These are phyloP conservation scores for Calonectria leucothoes DNA, from an alignment of 2,329 filamentous ascomycete species.

Conservation along the genomic window DNA sequence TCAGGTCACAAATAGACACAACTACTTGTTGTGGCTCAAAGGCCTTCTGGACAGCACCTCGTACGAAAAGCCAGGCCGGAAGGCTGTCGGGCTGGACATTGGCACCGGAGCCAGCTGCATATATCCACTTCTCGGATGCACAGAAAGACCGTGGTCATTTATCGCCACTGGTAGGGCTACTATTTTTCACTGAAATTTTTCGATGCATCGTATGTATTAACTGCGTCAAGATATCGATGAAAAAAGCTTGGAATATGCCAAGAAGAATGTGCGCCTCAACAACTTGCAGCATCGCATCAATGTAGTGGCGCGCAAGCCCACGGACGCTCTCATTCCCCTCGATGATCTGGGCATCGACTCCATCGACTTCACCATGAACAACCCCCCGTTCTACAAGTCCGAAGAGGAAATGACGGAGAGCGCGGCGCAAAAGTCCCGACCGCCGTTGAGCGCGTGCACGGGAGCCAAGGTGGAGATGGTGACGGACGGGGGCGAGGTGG, in stretches of 20 bases:
- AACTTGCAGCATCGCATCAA: conserved; percentile 71
- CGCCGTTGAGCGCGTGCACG: conserved; percentile 79
- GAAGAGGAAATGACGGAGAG: conserved; percentile 74
- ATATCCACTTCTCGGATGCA: conserved; percentile 85
- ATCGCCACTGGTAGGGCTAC: conserved; percentile 65
- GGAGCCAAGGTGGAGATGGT: conserved; percentile 90
- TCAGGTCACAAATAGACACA: conserved; percentile 77
- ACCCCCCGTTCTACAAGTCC: conserved; percentile 93
- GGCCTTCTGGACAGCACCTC: conserved; percentile 79
- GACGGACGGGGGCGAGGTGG: conserved; percentile 79
- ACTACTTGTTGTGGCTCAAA: conserved; percentile 93
- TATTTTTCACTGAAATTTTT: neutral
- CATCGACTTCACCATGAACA: conserved; percentile 90
- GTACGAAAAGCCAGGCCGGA: conserved; percentile 59
- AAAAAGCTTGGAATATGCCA: conserved; percentile 74
- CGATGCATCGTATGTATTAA: neutral
- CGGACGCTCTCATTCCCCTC: conserved; percentile 72
- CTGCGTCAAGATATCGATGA: conserved; percentile 74
- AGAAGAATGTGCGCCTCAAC: conserved; percentile 76
- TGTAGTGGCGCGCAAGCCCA: conserved; percentile 65
- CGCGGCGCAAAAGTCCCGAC: conserved; percentile 72
- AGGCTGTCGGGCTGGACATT: conserved; percentile 80
- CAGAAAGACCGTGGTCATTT: conserved; percentile 79
- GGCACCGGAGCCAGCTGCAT: conserved; percentile 93
- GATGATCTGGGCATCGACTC: conserved; percentile 59